A percentile compares a stretch with the other conserved stretches of the same genome.
Evolutionary conservation across 345 rosid species (phyloP).

Genomic region (Salix exigua): DNA sequence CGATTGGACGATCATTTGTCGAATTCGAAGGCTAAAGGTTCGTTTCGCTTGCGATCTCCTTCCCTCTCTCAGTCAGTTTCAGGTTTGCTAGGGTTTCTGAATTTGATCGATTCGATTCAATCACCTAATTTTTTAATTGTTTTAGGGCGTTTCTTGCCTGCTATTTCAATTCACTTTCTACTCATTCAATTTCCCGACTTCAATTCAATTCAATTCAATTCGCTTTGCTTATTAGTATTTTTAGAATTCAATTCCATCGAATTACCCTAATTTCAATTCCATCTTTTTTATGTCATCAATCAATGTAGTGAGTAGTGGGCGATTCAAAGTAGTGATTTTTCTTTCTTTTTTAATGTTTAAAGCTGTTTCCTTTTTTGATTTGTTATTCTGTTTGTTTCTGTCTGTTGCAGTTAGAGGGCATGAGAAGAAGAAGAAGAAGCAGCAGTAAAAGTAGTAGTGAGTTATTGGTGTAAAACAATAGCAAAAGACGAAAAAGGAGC

Average conservation of each 20-base stretch:
- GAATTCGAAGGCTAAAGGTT: not conserved
- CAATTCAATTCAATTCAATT: not conserved
- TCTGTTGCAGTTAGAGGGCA: conserved; percentile 2
- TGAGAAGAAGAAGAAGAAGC: conserved; percentile 8
- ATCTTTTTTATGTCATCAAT: not conserved
- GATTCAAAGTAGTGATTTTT: not conserved
- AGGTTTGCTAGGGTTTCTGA: conserved; percentile 15
- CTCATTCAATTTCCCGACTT: not conserved
- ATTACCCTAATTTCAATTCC: not conserved
- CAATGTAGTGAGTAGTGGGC: not conserved
- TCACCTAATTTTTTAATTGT: not conserved
- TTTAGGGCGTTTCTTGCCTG: not conserved
- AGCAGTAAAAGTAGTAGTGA: conserved; percentile 8
- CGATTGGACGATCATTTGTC: conserved; percentile 17
- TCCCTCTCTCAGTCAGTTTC: not conserved
- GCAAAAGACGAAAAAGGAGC: not conserved
- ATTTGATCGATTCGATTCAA: not conserved
- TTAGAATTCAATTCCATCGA: not conserved
- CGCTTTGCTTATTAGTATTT: not conserved
- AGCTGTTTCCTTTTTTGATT: not conserved
- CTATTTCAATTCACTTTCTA: not conserved
- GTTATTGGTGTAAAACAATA: not conserved
- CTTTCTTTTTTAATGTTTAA: too few relatives aligned
- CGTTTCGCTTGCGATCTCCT: not conserved
- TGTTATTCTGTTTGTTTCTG: not conserved